Base-by-base conservation (phyloP, 306 rosid species). In the Biancaea sappan region DNA sequence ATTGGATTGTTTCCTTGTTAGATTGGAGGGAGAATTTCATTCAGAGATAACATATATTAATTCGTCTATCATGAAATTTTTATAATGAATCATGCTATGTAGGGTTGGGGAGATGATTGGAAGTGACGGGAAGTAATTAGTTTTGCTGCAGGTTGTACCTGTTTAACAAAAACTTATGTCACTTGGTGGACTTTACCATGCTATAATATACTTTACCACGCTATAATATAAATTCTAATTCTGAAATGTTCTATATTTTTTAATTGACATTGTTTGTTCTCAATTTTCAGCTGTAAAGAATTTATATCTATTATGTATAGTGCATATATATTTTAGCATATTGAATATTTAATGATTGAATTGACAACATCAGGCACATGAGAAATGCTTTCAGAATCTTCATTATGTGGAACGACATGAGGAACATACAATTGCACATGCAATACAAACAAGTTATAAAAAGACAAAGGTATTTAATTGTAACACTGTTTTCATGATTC, bases 381-480 rank as follows among this genome's bases (percentile, higher is more conserved):
- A 94, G 91, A 94, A 91, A 82, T 91, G 92, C 86, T 89, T 89
- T 76, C 97, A 91, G 85, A 94, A 94, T 91, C 87, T 94, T 61
- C 98, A 91, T 67, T 85, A 79, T 69, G 82, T 91, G 16, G 97
- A 94, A 80, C 84, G 97, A 41, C 94, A 94, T 1, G 92, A 91
- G 84, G 93, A 94, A 59, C 97, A 91, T 80, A 94, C 97, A 37
- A 91, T 94, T 84, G 96, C 98, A n/a, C 98, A 94, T 82, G 97
- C 98, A 52, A 63, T 94, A 48, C 97, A 91, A 78, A 91, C 96
- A 12, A 41, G 74, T 10, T 91, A 89, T 75, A 91, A 91, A 37
- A 89, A 87, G 76, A 89, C 97, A 24, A 88, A 91, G 97, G 97
- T 93, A 75, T 63, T 60, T 64, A 35, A 60, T 18, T 54, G 21